Percentiles rank a stretch among this genome's conserved stretches.
Conservation (phyloP, 176 grass and related monocot genomes). For the Olyra latifolia region DNA sequence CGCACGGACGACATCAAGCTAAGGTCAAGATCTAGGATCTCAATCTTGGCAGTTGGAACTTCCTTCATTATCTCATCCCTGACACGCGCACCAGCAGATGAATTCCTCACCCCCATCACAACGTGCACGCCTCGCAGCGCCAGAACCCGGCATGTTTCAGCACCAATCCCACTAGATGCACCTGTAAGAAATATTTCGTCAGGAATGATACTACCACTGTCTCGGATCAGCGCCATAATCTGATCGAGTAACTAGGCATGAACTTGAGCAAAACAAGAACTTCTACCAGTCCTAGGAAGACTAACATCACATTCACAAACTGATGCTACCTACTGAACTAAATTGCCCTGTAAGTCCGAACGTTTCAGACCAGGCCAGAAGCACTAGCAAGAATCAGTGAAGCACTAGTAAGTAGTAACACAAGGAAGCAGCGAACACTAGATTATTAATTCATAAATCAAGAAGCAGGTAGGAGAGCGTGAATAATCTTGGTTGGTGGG, state of each 20-base stretch:
- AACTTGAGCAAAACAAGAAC: neutral
- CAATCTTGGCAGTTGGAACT: conserved; percentile 37
- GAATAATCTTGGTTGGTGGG: neutral
- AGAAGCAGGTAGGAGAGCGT: neutral
- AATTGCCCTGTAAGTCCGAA: neutral
- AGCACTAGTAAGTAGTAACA: too few species aligned
- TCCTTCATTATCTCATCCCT: conserved; percentile 42
- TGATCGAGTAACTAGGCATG: neutral
- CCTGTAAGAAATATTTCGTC: conserved; percentile 19
- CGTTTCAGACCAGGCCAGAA: neutral
- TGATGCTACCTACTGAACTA: neutral
- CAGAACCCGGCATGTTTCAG: conserved; percentile 59
- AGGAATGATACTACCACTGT: neutral
- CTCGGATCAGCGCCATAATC: neutral
- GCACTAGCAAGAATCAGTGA: too few species aligned
- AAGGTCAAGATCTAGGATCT: conserved; percentile 60
- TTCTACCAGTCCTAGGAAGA: neutral
- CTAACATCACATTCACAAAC: neutral
- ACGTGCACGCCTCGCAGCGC: conserved; percentile 58
- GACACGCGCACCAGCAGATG: conserved; percentile 30
- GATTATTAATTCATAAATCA: neutral
- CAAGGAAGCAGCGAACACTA: too few species aligned
- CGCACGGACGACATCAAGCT: conserved; percentile 53
- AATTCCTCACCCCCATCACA: conserved; percentile 58
- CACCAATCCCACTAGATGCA: conserved; percentile 64